These are phyloP conservation scores for Chytriomyces confervae DNA, from an alignment of 192 early-diverging fungal species.

Conservation along the genomic window DNA sequence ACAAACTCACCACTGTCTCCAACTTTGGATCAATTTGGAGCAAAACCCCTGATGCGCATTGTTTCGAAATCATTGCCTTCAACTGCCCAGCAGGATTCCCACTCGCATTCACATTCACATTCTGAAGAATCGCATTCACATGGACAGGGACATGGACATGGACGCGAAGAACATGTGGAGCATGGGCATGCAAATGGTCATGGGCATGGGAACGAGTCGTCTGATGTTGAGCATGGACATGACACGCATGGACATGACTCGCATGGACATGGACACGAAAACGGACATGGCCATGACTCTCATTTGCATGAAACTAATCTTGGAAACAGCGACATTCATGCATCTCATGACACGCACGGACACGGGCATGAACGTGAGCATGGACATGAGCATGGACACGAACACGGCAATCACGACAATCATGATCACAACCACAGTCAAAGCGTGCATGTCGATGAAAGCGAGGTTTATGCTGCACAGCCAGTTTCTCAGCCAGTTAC, in stretches of 20 bases:
- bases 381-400: not conserved
- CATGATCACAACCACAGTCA: not conserved
- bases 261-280: not conserved
- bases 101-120: slow-evolving; percentile 5
- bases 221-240: not conserved
- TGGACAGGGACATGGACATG: not conserved
- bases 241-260: not conserved
- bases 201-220: not conserved
- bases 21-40: not conserved
- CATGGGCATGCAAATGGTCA: not conserved
- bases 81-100: not conserved
- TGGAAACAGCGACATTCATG: too few species aligned
- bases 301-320: not conserved
- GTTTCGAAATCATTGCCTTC: slow-evolving; percentile 3
- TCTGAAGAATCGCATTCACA: too few species aligned
- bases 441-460: not conserved
- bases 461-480: too few species aligned
- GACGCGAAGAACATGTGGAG: not conserved
- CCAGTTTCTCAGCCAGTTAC: too few species aligned
- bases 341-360: too few species aligned
- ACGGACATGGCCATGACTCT: not conserved
- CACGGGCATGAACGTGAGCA: not conserved
- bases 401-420: not conserved
- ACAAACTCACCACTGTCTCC: not conserved
- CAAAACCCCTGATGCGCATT: slow-evolving; percentile 22